phyloP scores from a whole-genome alignment of 2,329 filamentous ascomycete genomes.

The Ciborinia camelliae region DNA sequence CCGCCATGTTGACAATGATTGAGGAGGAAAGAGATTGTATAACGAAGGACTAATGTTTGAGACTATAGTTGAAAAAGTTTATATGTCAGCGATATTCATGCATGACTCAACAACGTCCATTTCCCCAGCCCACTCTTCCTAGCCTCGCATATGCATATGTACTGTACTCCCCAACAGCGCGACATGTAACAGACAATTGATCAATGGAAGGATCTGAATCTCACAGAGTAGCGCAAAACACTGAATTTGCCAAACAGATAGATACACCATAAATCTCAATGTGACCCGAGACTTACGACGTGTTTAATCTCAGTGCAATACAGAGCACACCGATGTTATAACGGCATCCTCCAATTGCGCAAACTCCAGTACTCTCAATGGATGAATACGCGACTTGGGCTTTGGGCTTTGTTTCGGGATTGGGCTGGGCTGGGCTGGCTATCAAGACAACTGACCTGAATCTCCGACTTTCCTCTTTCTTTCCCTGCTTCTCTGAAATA shows the following conservation, averaged over 20 bases:
- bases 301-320: conserved; percentile 14
- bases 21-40: conserved; percentile 7
- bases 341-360: neutral
- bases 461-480: neutral
- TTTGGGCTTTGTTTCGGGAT: conserved; percentile 3
- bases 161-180: conserved; percentile 11
- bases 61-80: conserved; percentile 14
- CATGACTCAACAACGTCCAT: conserved; percentile 10
- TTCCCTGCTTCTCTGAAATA: neutral
- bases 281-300: conserved; percentile 19
- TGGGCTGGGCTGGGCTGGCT: neutral
- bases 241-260: neutral
- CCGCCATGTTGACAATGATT: conserved; percentile 19
- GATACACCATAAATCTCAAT: conserved; percentile 9
- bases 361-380: neutral
- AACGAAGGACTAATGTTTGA: conserved; percentile 13
- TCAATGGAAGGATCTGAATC: conserved; percentile 12
- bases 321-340: neutral
- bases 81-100: conserved; percentile 14
- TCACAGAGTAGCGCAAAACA: conserved; percentile 11
- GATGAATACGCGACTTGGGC: conserved; percentile 13
- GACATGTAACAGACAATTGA: conserved; percentile 14
- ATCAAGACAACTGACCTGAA: conserved; percentile 7
- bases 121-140: conserved; percentile 6
- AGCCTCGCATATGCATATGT: conserved; percentile 15